A percentile compares a stretch with the other conserved stretches of the same genome.
phyloP scores from a whole-genome alignment of 257 asterid genomes.

The Ocimum tenuiflorum region DNA sequence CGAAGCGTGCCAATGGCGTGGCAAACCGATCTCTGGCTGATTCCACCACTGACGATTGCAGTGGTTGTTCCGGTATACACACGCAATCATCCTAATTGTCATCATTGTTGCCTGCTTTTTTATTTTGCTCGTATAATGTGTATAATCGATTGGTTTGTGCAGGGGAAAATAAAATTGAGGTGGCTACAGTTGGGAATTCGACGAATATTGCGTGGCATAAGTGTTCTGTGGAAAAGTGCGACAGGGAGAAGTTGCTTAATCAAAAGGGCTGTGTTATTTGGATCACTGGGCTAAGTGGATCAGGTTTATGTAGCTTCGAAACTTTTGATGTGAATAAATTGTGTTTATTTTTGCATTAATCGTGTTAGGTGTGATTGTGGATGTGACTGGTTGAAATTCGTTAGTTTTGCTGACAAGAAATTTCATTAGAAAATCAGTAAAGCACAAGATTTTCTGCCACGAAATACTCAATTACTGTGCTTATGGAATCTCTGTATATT shows the following conservation, averaged over 20 bases:
- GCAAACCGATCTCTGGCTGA: too few relatives aligned
- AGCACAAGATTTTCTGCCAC: background rate
- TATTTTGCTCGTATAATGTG: background rate
- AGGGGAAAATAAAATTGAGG: conserved; percentile 42
- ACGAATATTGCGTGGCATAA: conserved; percentile 87
- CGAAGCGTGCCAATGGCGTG: too few relatives aligned
- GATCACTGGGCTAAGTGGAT: conserved; percentile 98
- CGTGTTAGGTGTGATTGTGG: background rate
- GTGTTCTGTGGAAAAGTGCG: conserved; percentile 70
- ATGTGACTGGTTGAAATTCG: background rate
- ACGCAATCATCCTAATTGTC: background rate
- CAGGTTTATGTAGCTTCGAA: conserved; percentile 52
- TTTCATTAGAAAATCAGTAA: background rate
- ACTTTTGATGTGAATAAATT: background rate
- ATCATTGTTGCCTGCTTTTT: background rate
- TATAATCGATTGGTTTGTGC: conserved; percentile 12
- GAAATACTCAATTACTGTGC: background rate
- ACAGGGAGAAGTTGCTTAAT: conserved; percentile 75
- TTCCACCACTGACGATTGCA: too few relatives aligned
- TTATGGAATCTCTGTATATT: background rate
- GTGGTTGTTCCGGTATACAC: conserved; percentile 20
- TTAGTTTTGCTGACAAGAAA: background rate
- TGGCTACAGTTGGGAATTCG: conserved; percentile 59
- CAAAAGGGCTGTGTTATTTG: conserved; percentile 97
- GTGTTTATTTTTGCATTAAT: background rate